These are phyloP conservation scores for Rhododendron simsii DNA, from an alignment of 148 eudicot genomes.

Conservation along the genomic window DNA sequence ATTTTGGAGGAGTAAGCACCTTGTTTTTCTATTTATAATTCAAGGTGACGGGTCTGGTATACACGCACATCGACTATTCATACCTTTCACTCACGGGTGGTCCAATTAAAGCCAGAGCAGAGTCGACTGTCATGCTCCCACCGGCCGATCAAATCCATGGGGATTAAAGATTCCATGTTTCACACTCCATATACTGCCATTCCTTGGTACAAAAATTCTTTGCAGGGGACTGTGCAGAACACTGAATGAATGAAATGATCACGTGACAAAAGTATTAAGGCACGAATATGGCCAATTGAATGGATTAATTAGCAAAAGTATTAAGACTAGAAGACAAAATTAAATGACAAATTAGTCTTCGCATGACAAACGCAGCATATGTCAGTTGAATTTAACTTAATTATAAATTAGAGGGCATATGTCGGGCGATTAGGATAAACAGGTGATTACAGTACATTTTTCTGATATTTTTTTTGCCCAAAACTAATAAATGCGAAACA, in stretches of 20 bases:
- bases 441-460: too few relatives aligned
- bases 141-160: background rate
- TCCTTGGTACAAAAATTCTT: too few relatives aligned
- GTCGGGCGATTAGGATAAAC: background rate
- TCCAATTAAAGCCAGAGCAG: too few relatives aligned
- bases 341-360: background rate
- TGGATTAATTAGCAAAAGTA: background rate
- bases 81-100: too few relatives aligned
- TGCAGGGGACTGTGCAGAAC: background rate
- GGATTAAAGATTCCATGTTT: background rate
- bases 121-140: too few relatives aligned
- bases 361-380: background rate
- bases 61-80: too few relatives aligned
- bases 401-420: background rate
- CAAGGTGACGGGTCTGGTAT: too few relatives aligned
- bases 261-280: too few relatives aligned
- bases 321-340: constrained; percentile 4
- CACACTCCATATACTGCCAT: background rate
- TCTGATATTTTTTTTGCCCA: too few relatives aligned
- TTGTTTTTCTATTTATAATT: too few relatives aligned
- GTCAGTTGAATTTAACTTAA: background rate
- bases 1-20: too few relatives aligned
- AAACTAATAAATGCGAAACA: too few relatives aligned
- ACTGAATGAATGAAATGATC: background rate
- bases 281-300: background rate